These are phyloP conservation scores for Arachis monticola DNA, from an alignment of 331 rosid species.

Conservation along the genomic window DNA sequence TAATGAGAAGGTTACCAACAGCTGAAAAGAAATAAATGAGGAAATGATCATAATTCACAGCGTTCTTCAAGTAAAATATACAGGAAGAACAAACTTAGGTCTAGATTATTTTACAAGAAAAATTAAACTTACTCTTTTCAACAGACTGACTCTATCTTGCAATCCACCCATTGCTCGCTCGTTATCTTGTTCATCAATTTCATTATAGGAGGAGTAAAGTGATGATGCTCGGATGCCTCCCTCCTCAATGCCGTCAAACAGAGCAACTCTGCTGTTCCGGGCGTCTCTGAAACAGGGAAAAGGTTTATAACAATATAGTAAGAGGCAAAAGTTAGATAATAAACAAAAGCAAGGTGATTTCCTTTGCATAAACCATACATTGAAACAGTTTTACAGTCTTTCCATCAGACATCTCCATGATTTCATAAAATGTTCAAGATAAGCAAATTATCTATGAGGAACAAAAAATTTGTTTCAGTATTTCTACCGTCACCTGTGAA, in stretches of 20 bases:
- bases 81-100: background rate
- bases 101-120: slow-evolving; percentile 25
- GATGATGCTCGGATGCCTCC: slow-evolving; percentile 90
- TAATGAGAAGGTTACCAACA: background rate
- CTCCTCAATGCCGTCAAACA: slow-evolving; percentile 97
- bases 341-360: slow-evolving; percentile 3
- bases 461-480: background rate
- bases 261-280: slow-evolving; percentile 74
- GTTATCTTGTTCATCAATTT: slow-evolving; percentile 91
- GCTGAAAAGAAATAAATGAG: slow-evolving; percentile 3
- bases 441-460: background rate
- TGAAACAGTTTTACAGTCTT: background rate
- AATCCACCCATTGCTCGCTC: slow-evolving; percentile 82
- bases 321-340: slow-evolving; percentile 31
- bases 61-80: background rate
- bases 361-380: background rate
- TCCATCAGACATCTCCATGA: slow-evolving; percentile 1
- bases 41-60: background rate
- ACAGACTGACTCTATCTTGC: slow-evolving; percentile 89
- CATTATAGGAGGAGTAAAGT: slow-evolving; percentile 84
- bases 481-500: background rate
- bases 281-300: slow-evolving; percentile 54
- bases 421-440: slow-evolving; percentile 14
- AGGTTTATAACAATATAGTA: slow-evolving; percentile 1
- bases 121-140: slow-evolving; percentile 74